Percentiles rank a stretch among this genome's conserved stretches.
Conservation (phyloP, 2,329 filamentous ascomycete genomes). For the Cercospora sp. region DNA sequence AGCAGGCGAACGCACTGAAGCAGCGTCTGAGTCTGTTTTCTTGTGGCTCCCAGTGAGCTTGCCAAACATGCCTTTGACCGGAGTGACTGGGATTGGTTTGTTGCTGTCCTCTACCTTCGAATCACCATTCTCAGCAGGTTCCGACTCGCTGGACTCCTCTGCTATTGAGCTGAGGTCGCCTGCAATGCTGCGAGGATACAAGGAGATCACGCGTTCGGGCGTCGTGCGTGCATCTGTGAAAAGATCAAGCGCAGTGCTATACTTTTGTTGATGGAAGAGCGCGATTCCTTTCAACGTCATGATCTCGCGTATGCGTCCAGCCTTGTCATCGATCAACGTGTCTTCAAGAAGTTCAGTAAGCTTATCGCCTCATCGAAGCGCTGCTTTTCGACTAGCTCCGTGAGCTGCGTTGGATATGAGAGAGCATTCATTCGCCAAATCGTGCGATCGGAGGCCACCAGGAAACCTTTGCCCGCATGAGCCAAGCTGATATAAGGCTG, state of each 20-base stretch:
- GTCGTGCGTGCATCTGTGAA: conserved; percentile 90
- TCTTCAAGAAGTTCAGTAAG: conserved; percentile 87
- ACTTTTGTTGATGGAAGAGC: conserved; percentile 80
- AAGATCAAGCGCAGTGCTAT: conserved; percentile 80
- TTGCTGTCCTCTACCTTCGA: conserved; percentile 33
- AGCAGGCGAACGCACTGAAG: conserved; percentile 62
- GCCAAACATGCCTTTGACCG: conserved; percentile 50
- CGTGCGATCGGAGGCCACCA: conserved; percentile 84
- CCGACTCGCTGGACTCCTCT: conserved; percentile 43
- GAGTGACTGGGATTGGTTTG: conserved; percentile 39
- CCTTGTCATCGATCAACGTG: conserved; percentile 81
- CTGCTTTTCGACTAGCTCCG: conserved; percentile 71
- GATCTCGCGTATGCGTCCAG: conserved; percentile 75
- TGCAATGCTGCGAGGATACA: conserved; percentile 82
- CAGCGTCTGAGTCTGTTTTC: conserved; percentile 52
- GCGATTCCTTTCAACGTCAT: conserved; percentile 89
- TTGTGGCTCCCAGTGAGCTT: conserved; percentile 48
- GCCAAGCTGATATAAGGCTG: conserved; percentile 92
- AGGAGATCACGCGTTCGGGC: conserved; percentile 79
- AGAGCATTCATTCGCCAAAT: conserved; percentile 97
- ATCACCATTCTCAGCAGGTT: conserved; percentile 45
- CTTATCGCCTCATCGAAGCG: conserved; percentile 91
- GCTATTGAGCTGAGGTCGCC: conserved; percentile 70
- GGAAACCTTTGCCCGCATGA: conserved; percentile 92
- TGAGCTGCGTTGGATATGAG: conserved; percentile 86